Evolutionary conservation across 306 rosid species (phyloP), one percentile per base, ranked within the genome.

Genomic region (Arachis hypogaea): DNA sequence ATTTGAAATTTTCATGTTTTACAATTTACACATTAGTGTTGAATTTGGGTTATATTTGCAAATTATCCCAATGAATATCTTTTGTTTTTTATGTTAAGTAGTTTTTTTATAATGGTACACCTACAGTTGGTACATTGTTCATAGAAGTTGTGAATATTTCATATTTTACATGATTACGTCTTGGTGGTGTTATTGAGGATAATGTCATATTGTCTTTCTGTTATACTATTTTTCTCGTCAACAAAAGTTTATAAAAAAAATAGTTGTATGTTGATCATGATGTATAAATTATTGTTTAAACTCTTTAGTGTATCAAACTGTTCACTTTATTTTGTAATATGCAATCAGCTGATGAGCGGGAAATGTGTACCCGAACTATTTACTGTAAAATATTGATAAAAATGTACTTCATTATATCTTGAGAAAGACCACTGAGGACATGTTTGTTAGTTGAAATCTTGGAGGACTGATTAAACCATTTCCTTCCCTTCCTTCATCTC

Each of bases 311-410:
- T 59, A 38, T 57, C 72, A 16, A 71, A 30, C 14, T 74, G 7
- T 75, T 62, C 41, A 46, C 52, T 54, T 66, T 73, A 38, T 75
- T 81, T 76, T 77, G 67, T 68, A 59, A 59, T 52, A 47, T 81
- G 82, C 86, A 94, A 97, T 94, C 98, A 10, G 92, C 88, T 62
- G 96, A 94, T 88, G 98, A 94, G 70, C 87, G 98, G 80, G 98
- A 94, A 82, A 94, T 94, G 98, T 94, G 98, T 73, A 75, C 89
- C 76, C 82, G 97, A 82, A 94, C 98, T 42, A 90, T 94, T 70
- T 94, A 94, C 69, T 94, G 97, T 82, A 94, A 85, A 94, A 94
- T 86, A 94, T 94, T 47, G 97, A 94, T 78, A 91, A 86, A 82
- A 89, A 91, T 97, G 98, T 94, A 78, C 11, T 16, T 36, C 43